These are phyloP conservation scores for Rhizopogon roseolus DNA, from an alignment of 768 basidiomycete species.

Conservation along the genomic window DNA sequence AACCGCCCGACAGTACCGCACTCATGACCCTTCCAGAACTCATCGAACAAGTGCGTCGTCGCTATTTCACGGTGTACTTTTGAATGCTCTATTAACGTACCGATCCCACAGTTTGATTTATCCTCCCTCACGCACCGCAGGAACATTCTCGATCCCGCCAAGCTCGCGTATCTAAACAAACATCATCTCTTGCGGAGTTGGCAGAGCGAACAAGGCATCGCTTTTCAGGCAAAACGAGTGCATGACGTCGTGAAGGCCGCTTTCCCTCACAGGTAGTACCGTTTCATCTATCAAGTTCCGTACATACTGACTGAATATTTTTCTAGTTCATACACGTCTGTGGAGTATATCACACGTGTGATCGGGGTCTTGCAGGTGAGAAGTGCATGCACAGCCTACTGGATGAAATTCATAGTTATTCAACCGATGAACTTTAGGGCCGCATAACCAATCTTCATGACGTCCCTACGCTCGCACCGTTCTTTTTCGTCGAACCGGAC, in stretches of 20 bases:
- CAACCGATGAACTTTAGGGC: slow-evolving; percentile 36
- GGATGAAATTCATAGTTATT: not conserved
- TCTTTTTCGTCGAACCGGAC: slow-evolving; percentile 74
- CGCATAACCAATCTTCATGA: slow-evolving; percentile 70
- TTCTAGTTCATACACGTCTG: slow-evolving; percentile 41
- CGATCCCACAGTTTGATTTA: slow-evolving; percentile 61
- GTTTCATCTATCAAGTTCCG: not conserved
- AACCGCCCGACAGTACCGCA: slow-evolving; percentile 61
- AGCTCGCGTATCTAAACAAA: slow-evolving; percentile 87
- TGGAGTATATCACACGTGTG: slow-evolving; percentile 59
- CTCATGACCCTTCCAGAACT: slow-evolving; percentile 62
- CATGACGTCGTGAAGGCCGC: slow-evolving; percentile 46
- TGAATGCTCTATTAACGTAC: not conserved
- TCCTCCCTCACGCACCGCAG: slow-evolving; percentile 75
- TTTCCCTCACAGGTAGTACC: slow-evolving; percentile 53
- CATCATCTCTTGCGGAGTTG: slow-evolving; percentile 66
- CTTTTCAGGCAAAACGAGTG: slow-evolving; percentile 49
- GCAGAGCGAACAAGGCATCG: slow-evolving; percentile 44
- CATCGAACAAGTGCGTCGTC: slow-evolving; percentile 47
- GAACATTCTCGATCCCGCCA: slow-evolving; percentile 71
- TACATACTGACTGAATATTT: not conserved
- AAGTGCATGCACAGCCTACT: not conserved
- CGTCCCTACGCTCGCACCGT: slow-evolving; percentile 62
- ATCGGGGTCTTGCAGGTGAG: slow-evolving; percentile 58
- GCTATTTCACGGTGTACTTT: slow-evolving; percentile 5